Evolutionary conservation across 129 eudicot genomes (phyloP).

Genomic region (Daucus carota): DH1_v3.0 NC_030382.2:30963501-30964000

Average conservation of each 20-base stretch:
- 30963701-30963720: slow-evolving; percentile 41
- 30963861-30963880: neutral
- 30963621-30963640: slow-evolving; percentile 3
- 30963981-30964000: too few species aligned
- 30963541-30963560: slow-evolving; percentile 36
- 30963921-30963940: neutral
- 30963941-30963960: neutral
- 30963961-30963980: too few species aligned
- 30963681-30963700: slow-evolving; percentile 16
- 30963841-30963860: slow-evolving; percentile 27
- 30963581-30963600: slow-evolving; percentile 29
- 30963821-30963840: slow-evolving; percentile 11
- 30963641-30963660: slow-evolving; percentile 14
- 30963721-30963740: slow-evolving; percentile 6
- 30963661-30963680: slow-evolving; percentile 3
- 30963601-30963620: slow-evolving; percentile 22
- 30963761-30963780: slow-evolving; percentile 1
- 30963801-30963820: slow-evolving; percentile 21
- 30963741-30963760: neutral
- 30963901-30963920: neutral
- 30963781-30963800: slow-evolving; percentile 30
- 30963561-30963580: slow-evolving; percentile 55
- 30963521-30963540: slow-evolving; percentile 35
- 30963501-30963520: slow-evolving; percentile 34
- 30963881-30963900: neutral